Evolutionary conservation across 345 rosid species (phyloP), one percentile per base, ranked within the genome.

Genomic region (Nephelium lappaceum): DNA sequence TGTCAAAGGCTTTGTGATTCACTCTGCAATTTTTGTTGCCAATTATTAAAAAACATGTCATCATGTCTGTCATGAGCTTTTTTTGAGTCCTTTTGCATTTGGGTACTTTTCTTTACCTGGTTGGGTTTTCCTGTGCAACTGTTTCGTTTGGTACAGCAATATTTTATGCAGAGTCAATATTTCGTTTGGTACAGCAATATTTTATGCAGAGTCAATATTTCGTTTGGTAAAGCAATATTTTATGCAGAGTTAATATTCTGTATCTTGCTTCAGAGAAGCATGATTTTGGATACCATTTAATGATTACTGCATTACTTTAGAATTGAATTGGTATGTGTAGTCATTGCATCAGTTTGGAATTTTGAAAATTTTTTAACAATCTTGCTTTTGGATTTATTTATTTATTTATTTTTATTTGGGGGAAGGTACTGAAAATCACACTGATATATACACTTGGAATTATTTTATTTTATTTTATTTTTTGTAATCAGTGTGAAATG

Each of bases 351-450:
- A 7, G 31, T 31, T 68, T 21, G 18, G 10, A 25, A 58, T 19
- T 43, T 53, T 71, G 24, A n/a, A 31, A 53, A 16, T 55, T 71
- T 71, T 9, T 60, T 21, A 60, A 25, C 43, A 14, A 6, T 60
- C 38, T 41, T 60, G 67, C 67, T 42, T 60, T 73, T 41, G 53
- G 67, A 73, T 23, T 27, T 60, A 60, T 60, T 73, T 2, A 6
- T 60, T 58, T 38, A 27, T 24, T 38, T 42, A 4, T 1, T 23
- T 60, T 58, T 39, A 31, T 16, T 39, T 43, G 18, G 60, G 27
- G 49, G 24, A 47, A 9, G 62, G 3, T 25, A 63, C 6, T 25
- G 14, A 24, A 45, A 43, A 63, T 15, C 41, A 43, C 61, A 47
- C 10, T 64, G 23, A 63, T 74, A 21, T 15, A 19, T 62, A 11